Conservation (phyloP, 108 stramenopile species). For the Parietichytrium sp. region DNA sequence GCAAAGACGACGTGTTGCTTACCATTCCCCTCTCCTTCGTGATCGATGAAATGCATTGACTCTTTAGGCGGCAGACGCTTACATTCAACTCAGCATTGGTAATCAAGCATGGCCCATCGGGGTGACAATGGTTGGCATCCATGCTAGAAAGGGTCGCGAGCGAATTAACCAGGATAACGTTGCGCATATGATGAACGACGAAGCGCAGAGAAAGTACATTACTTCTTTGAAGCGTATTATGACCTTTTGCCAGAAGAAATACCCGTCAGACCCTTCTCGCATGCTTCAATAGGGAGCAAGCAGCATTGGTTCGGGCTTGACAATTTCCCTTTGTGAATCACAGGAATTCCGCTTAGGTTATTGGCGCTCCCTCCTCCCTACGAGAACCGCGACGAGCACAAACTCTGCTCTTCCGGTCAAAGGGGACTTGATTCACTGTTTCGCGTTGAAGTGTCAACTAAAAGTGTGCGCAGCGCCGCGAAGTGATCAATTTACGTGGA, state of each 20-base stretch:
- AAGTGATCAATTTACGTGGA: too few relatives aligned
- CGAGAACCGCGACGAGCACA: too few relatives aligned
- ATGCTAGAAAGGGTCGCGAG: slow-evolving; percentile 86
- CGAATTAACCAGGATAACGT: slow-evolving; percentile 89
- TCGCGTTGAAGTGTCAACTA: too few relatives aligned
- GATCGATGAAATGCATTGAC: not conserved
- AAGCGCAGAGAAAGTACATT: slow-evolving; percentile 84
- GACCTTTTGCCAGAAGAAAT: slow-evolving; percentile 82
- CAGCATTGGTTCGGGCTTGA: too few relatives aligned
- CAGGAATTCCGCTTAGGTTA: too few relatives aligned
- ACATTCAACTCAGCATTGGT: slow-evolving; percentile 90
- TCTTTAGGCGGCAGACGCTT: slow-evolving; percentile 80
- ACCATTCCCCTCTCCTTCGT: not conserved
- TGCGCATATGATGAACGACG: slow-evolving; percentile 76
- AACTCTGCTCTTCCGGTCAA: too few relatives aligned
- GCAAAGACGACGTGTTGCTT: not conserved
- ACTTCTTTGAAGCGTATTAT: slow-evolving; percentile 93
- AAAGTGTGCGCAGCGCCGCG: too few relatives aligned
- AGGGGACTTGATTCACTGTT: too few relatives aligned
- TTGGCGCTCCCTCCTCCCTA: too few relatives aligned
- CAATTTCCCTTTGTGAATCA: too few relatives aligned
- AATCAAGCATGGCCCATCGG: slow-evolving; percentile 98
- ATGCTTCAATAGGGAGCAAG: too few relatives aligned
- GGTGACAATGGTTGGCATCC: slow-evolving; percentile 97
- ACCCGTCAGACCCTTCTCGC: slow-evolving; percentile 60